These are phyloP conservation scores for Pelargonium fulgidum DNA, from an alignment of 441 rosid species.

Conservation along the genomic window DNA sequence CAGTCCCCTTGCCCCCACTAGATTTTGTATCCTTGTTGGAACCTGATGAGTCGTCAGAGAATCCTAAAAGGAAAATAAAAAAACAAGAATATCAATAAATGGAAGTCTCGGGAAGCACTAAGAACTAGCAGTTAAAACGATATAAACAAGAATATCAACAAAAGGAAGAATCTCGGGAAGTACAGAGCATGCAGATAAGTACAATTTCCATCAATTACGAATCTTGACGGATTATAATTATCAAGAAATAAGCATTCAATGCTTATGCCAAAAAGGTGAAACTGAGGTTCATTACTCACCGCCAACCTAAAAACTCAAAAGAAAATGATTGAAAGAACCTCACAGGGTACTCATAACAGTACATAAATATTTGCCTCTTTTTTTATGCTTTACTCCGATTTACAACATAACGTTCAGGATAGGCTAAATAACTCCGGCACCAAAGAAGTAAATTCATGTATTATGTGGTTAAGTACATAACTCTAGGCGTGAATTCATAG, in stretches of 20 bases:
- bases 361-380: background rate
- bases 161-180: too few species aligned
- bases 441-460: background rate
- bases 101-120: background rate
- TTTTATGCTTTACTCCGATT: background rate
- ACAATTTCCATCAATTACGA: background rate
- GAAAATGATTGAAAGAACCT: background rate
- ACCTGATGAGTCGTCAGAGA: constrained; percentile 41
- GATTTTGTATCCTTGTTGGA: constrained; percentile 40
- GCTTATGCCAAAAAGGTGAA: background rate
- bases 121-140: too few species aligned
- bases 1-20: constrained; percentile 36
- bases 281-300: background rate
- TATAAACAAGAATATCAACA: too few species aligned
- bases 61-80: constrained; percentile 32
- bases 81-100: background rate
- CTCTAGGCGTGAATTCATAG: background rate
- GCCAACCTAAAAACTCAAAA: background rate
- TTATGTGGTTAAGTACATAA: background rate
- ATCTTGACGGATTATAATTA: too few species aligned
- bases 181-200: background rate
- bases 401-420: background rate
- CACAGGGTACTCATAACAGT: background rate
- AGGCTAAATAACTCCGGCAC: background rate
- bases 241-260: background rate